Base-by-base conservation (phyloP, 176 grass and related monocot species). In the Cenchrus americanus region DNA sequence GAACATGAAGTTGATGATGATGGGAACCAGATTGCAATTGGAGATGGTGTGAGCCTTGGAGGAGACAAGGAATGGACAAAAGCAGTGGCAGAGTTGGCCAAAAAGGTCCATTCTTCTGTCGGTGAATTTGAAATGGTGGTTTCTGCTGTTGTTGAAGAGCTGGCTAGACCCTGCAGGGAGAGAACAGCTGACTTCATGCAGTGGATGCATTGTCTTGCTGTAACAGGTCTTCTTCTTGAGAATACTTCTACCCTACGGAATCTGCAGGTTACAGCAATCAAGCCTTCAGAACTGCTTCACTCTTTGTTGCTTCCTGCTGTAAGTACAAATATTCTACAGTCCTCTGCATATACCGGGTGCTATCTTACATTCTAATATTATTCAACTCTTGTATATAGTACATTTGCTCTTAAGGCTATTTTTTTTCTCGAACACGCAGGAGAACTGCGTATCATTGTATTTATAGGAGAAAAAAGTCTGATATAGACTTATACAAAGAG, bases 281-380 rank as follows among this genome's bases (percentile, higher is more conserved):
- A 90, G 75, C 82, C 87, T 74, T 69, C 83, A 30, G 89, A 98
- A 76, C 44, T 98, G 54, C 96, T 98, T 72, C 80, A 92, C 55
- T 95, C 93, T 77, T 87, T 98, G 60, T 83, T 98, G 69, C 91
- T 98, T 88, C 93, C 92, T 66, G 96, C 93, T 17, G 96, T 98
- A 94, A 87, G 93, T 93, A 4, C 46, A 77, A 51, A 37, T 82
- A 14, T 66, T 50, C 21, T 62, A 47, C 21, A 14, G 14, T 23
- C 30, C 30, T 82, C 24, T 83, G 37, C 59, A 40, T 82, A 78
- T 65, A 71, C 32, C 49, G 65, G 65, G 86, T 65, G 63, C 11
- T 65, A 18, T 44, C 49, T 66, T 30, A 65, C 58, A 80, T 42
- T 50, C 81, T 80, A 70, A 53, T 53, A 79, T 73, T 72, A 15